Evolutionary conservation across 192 early-diverging fungal genomes (phyloP).

Genomic region (Backusella tuberculispora): DNA sequence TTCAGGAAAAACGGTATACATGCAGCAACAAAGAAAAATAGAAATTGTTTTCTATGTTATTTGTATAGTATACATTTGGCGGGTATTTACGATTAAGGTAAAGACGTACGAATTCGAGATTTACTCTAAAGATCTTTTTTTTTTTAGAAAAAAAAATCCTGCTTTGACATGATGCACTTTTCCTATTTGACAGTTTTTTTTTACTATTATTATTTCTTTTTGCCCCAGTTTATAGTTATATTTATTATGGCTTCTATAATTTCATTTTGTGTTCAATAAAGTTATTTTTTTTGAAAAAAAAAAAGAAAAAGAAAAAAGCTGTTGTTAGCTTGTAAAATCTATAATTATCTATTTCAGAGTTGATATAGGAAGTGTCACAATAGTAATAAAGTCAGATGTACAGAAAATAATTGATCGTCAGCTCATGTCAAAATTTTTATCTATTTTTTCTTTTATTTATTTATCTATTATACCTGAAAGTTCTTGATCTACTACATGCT

Average conservation of each 20-base stretch:
- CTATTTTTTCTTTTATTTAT: not conserved
- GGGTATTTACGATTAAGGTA: not conserved
- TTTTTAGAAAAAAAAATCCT: not conserved
- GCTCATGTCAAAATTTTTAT: slow-evolving; percentile 6
- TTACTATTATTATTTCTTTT: too few relatives aligned
- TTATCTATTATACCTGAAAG: not conserved
- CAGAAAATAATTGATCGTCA: not conserved
- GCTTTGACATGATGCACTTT: not conserved
- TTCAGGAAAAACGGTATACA: not conserved
- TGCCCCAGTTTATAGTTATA: too few relatives aligned
- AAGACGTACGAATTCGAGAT: not conserved
- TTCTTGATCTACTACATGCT: not conserved
- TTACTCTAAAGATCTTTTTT: not conserved
- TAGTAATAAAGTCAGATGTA: not conserved
- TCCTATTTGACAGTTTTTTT: not conserved
- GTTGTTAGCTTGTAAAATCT: not conserved
- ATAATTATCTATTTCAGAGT: not conserved
- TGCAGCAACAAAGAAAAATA: not conserved
- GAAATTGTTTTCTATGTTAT: not conserved
- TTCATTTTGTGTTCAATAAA: too few relatives aligned
- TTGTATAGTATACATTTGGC: not conserved
- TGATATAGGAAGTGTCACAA: not conserved
- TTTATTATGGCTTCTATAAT: too few relatives aligned
- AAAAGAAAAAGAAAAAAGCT: not conserved
- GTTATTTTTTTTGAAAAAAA: too few relatives aligned